Percentiles rank a stretch among this genome's conserved stretches.
Conservation (phyloP, 768 basidiomycete genomes). For the Suillus clintonianus region DNA sequence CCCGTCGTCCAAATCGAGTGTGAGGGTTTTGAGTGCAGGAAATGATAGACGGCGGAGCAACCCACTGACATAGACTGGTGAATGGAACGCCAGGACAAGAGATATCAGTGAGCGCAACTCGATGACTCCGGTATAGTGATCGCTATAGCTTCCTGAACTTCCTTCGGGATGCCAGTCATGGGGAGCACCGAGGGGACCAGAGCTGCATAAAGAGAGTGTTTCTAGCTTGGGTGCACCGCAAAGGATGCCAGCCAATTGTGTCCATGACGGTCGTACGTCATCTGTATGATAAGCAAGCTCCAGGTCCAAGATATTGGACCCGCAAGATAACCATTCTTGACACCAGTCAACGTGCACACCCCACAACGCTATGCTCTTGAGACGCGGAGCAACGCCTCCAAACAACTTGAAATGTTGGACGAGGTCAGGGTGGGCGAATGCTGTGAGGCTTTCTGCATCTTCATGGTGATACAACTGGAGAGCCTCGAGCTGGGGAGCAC, state of each 20-base stretch:
- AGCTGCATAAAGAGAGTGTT: slow-evolving; percentile 52
- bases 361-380: slow-evolving; percentile 55
- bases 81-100: slow-evolving; percentile 53
- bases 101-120: slow-evolving; percentile 26
- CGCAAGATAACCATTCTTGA: slow-evolving; percentile 32
- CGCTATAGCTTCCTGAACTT: slow-evolving; percentile 17
- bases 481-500: slow-evolving; percentile 55
- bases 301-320: slow-evolving; percentile 44
- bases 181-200: slow-evolving; percentile 53
- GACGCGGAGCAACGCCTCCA: slow-evolving; percentile 51
- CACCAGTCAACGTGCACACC: slow-evolving; percentile 75
- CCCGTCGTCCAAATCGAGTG: slow-evolving; percentile 55
- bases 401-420: slow-evolving; percentile 50
- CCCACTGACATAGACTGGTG: slow-evolving; percentile 40
- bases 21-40: slow-evolving; percentile 38
- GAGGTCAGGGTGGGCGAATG: slow-evolving; percentile 23
- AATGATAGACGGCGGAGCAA: slow-evolving; percentile 29
- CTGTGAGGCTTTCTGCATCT: slow-evolving; percentile 37
- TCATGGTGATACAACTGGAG: slow-evolving; percentile 61
- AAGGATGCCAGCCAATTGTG: slow-evolving; percentile 54
- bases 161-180: slow-evolving; percentile 35
- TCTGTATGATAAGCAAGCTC: slow-evolving; percentile 64
- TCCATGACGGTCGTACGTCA: slow-evolving; percentile 64
- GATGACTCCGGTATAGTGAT: slow-evolving; percentile 32
- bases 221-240: slow-evolving; percentile 53